Percentiles rank a stretch among this genome's conserved stretches.
Conservation (phyloP, 257 asterid genomes). For the Fraxinus anomala region DNA sequence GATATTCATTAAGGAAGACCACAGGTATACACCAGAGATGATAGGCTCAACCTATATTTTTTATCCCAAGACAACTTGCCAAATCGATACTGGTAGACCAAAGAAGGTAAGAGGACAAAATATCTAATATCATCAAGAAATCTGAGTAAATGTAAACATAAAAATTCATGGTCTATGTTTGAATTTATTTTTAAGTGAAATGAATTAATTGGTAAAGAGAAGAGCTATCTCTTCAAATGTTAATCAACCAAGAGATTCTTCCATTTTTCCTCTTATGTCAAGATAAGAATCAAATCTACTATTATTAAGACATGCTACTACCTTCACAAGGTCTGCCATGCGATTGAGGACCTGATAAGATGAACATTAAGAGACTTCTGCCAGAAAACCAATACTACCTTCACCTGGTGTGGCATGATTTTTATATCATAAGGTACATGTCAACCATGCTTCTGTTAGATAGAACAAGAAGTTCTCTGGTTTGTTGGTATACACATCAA, state of each 20-base stretch:
- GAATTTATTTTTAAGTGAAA: neutral
- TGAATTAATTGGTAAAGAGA: neutral
- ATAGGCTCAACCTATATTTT: neutral
- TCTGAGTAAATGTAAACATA: neutral
- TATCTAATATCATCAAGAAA: neutral
- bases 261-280: neutral
- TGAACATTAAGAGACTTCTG: slow-evolving; percentile 1
- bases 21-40: neutral
- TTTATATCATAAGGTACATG: slow-evolving; percentile 87
- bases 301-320: neutral
- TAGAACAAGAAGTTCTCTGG: slow-evolving; percentile 86
- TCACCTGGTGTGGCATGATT: slow-evolving; percentile 95
- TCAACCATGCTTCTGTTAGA: slow-evolving; percentile 85
- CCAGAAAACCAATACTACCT: slow-evolving; percentile 45
- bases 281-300: neutral
- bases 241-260: neutral
- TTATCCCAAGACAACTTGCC: too few species aligned
- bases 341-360: neutral
- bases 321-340: too few species aligned
- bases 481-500: slow-evolving; percentile 90
- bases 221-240: neutral
- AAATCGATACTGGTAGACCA: neutral
- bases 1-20: neutral
- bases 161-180: neutral
- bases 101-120: neutral